phyloP scores from a whole-genome alignment of 306 rosid species.

The Cucumis melo region DNA sequence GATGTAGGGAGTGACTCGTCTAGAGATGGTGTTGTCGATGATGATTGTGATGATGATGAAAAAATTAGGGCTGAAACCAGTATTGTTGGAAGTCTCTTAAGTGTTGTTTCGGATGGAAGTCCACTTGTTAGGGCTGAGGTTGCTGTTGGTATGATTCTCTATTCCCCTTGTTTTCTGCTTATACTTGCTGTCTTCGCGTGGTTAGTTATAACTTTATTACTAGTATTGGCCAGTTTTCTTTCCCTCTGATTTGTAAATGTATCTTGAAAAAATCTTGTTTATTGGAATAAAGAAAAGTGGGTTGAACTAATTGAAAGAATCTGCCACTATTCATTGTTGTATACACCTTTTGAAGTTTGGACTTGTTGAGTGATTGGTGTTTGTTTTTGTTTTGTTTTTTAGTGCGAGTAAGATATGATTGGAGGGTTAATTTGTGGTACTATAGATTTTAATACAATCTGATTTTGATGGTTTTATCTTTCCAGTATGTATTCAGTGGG shows the following conservation, averaged over 20 bases:
- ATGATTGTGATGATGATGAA: conserved; percentile 81
- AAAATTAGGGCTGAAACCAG: conserved; percentile 72
- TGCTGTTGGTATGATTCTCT: conserved; percentile 77
- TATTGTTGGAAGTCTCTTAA: conserved; percentile 59
- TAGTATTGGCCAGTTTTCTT: background rate
- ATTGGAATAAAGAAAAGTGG: background rate
- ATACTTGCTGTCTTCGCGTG: background rate
- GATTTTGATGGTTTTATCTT: background rate
- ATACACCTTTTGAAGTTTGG: background rate
- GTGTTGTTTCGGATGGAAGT: conserved; percentile 92
- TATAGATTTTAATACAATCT: background rate
- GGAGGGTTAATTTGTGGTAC: background rate
- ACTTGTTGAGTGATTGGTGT: background rate
- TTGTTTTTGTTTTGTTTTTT: too few species aligned
- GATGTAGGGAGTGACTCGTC: conserved; percentile 63
- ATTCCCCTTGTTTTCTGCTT: background rate
- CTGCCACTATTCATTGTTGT: background rate
- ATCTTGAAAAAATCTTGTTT: background rate
- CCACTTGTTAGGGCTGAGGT: conserved; percentile 97
- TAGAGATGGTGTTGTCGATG: conserved; percentile 65
- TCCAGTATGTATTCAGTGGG: background rate
- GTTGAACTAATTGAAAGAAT: background rate
- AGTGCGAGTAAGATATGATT: background rate
- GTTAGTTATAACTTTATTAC: background rate
- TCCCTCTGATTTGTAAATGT: background rate